Evolutionary conservation across 257 asterid genomes (phyloP).

Genomic region (Knoxia roxburghii): DNA sequence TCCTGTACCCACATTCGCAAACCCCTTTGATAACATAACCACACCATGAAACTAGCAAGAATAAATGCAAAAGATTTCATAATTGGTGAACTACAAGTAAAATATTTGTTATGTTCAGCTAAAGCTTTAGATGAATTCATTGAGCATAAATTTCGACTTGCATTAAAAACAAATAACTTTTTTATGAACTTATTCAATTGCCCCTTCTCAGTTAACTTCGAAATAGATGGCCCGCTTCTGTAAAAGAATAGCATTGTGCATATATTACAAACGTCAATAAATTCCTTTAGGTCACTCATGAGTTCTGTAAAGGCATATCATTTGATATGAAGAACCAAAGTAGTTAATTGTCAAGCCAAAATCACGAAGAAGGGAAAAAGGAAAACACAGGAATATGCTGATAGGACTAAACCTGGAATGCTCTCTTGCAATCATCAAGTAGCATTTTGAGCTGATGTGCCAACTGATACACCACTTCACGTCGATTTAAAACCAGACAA

Average conservation of each 20-base stretch:
- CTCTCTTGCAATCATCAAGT: constrained; percentile 90
- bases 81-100: neutral
- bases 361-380: neutral
- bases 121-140: neutral
- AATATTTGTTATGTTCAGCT: neutral
- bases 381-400: neutral
- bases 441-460: constrained; percentile 84
- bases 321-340: neutral
- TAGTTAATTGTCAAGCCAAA: neutral
- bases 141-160: neutral
- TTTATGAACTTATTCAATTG: neutral
- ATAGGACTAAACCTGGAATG: constrained; percentile 64
- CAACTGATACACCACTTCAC: constrained; percentile 77
- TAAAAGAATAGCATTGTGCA: neutral
- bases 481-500: constrained; percentile 80
- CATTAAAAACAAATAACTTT: neutral
- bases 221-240: neutral
- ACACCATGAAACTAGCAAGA: neutral
- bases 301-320: neutral
- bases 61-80: neutral
- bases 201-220: neutral
- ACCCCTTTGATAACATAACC: neutral
- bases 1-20: neutral
- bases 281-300: constrained; percentile 1
- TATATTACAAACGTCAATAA: neutral